Conservation (phyloP, 2,329 filamentous ascomycete species). For the Hypoxylon sp. region DNA sequence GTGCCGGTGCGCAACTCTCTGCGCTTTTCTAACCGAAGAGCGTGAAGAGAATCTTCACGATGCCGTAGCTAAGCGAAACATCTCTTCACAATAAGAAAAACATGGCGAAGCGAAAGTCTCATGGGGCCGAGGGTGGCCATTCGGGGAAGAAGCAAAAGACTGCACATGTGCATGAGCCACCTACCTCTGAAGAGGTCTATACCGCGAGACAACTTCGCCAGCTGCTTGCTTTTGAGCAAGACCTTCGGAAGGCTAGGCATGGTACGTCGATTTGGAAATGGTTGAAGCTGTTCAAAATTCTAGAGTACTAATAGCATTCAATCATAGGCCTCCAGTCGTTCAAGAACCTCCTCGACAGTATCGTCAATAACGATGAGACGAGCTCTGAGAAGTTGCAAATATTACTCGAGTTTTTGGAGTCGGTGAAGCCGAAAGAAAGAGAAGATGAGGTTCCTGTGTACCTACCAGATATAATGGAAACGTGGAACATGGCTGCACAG, state of each 20-base stretch:
- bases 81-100: conserved; percentile 22
- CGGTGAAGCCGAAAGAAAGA: conserved; percentile 64
- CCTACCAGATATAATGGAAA: conserved; percentile 85
- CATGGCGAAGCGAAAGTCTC: conserved; percentile 53
- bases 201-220: conserved; percentile 77
- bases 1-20: neutral
- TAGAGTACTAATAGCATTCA: conserved; percentile 11
- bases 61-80: conserved; percentile 36
- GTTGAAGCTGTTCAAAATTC: neutral
- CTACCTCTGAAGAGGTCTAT: conserved; percentile 73
- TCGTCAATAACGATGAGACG: conserved; percentile 67
- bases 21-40: neutral
- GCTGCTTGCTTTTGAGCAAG: conserved; percentile 79
- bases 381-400: conserved; percentile 69
- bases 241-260: conserved; percentile 76
- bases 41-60: conserved; percentile 18
- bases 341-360: conserved; percentile 75
- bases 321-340: conserved; percentile 78
- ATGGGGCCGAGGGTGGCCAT: conserved; percentile 56
- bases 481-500: conserved; percentile 86
- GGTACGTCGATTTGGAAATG: conserved; percentile 59
- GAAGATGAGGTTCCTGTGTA: conserved; percentile 73
- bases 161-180: conserved; percentile 65
- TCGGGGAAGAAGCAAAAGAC: conserved; percentile 70
- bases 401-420: conserved; percentile 77